Conservation (phyloP, 2,329 filamentous ascomycete genomes). For the Pestalotiopsis sp. region DNA sequence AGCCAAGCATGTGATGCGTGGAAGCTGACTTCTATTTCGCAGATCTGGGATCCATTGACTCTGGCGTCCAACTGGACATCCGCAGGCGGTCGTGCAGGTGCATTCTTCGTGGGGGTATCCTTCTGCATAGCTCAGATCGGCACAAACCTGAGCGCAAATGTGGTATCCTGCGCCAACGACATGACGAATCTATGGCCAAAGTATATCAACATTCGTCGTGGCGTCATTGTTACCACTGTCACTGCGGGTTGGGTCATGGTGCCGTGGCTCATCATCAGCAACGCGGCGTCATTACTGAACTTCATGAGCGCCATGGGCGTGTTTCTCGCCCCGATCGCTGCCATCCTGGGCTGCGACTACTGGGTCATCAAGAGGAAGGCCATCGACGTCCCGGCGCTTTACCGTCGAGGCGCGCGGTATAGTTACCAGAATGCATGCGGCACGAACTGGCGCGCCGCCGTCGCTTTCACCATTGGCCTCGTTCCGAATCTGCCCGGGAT, state of each 20-base stretch:
- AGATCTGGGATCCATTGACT: slow-evolving; percentile 23
- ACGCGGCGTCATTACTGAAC: slow-evolving; percentile 59
- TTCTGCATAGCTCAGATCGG: slow-evolving; percentile 59
- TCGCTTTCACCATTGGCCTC: slow-evolving; percentile 59
- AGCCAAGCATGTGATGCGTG: background rate
- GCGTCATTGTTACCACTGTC: slow-evolving; percentile 56
- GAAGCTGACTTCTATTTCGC: background rate
- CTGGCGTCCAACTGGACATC: slow-evolving; percentile 27
- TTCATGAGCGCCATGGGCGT: slow-evolving; percentile 65
- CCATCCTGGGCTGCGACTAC: slow-evolving; percentile 62
- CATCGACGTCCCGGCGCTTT: slow-evolving; percentile 43
- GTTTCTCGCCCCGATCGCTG: slow-evolving; percentile 66
- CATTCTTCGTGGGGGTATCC: slow-evolving; percentile 50
- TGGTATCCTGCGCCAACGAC: slow-evolving; percentile 57
- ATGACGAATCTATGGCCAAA: slow-evolving; percentile 55
- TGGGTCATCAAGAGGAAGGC: slow-evolving; percentile 59
- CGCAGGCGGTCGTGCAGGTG: slow-evolving; percentile 41
- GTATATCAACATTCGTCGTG: slow-evolving; percentile 59
- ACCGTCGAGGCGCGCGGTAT: slow-evolving; percentile 36
- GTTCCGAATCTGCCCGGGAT: slow-evolving; percentile 60
- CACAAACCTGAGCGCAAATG: slow-evolving; percentile 60
- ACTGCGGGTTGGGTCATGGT: slow-evolving; percentile 61
- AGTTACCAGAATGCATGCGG: slow-evolving; percentile 47
- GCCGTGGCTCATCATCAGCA: slow-evolving; percentile 67
- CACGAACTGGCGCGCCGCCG: slow-evolving; percentile 61